Evolutionary conservation across 108 stramenopile species (phyloP), one percentile per base, ranked within the genome.

Genomic region (Cyclostephanos tholiformis): DNA sequence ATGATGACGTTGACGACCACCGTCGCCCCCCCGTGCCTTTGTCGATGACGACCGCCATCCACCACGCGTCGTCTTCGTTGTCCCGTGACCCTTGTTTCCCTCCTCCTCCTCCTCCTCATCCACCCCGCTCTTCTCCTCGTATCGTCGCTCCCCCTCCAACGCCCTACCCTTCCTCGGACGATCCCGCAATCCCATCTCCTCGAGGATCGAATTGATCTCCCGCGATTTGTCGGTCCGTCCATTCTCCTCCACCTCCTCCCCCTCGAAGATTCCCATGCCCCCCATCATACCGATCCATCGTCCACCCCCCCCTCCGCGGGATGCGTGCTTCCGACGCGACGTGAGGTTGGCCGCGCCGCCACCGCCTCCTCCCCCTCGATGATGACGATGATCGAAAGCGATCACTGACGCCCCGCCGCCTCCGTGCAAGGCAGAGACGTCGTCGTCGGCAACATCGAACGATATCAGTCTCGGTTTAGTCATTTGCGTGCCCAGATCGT

Each of bases 401-500:
- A 62, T 60, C 30, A 39, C 69, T 0, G 63, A 63, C 39, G 64
- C 74, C 0, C 74, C 74, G 3, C 56, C 65, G 30, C 25, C 74
- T 35, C 59, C 65, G 57, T 71, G 72, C 61, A 79, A 67, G 44
- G 57, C 44, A 16, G 79, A 79, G 10, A 79, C 72, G 43, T 79
- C 72, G 44, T 79, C 79, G 20, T 53, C 50, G 17, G 51, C 36
- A 6, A 10, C 30, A 25, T 73, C 71, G 66, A 79, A 63, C 23
- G 44, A 35, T 14, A 79, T 79, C 55, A 69, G 71, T 22, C 79
- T 65, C 0, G 79, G 79, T 38, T 79, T 79, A 8, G 79, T 79
- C 64, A 79, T 56, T 51, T 17, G 58, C 35, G 79, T 79, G 41
- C 68, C 72, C 19, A 66, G 65, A 3, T 79, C 77, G 48, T 55